Evolutionary conservation across 352 stramenopile species (phyloP), one percentile per base, ranked within the genome.

Genomic region (Globisporangium cylindrosporum): DNA sequence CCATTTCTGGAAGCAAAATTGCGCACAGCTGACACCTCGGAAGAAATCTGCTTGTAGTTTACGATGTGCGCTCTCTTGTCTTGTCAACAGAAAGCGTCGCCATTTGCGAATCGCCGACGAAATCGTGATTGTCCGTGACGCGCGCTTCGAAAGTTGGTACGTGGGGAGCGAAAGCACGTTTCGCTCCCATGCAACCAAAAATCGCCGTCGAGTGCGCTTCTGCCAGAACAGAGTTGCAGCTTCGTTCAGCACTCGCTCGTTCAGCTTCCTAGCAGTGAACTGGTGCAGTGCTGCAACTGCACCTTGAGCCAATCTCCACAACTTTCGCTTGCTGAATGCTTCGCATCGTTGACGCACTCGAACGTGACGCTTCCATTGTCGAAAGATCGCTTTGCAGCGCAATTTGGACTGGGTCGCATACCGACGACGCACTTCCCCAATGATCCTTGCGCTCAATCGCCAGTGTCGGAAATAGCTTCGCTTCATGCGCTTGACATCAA

Each of bases 41-140:
- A 74, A 79, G 27, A 71, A 77, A 64, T 80, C 73, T 29, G 76
- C 68, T 59, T 75, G 25, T 1, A 82, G 36, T n/a, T 72, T 36
- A 4, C 74, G 68, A 38, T 58, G 62, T 0, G 66, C 57, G 7
- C 4, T 18, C 18, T 15, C 7, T 32, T 77, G 56, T 3, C 51
- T 68, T 25, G 43, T 22, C 15, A 38, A 18, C 22, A 71, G 36
- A 62, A 56, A 58, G 8, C 51, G 59, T 10, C 56, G 56, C 64
- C 64, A 70, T 55, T 57, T 71, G 48, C 58, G 66, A 24, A 71
- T 34, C 8, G 38, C 56, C 18, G 56, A 64, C 18, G 36, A 48
- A 12, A 68, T 62, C 8, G 62, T 38, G 27, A 68, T 55, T 49
- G 20, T 41, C 10, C 38, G 59, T 29, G 38, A 34, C n/a, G 59